Evolutionary conservation across 441 rosid genomes (phyloP).

Genomic region (Adansonia grandidieri): DNA sequence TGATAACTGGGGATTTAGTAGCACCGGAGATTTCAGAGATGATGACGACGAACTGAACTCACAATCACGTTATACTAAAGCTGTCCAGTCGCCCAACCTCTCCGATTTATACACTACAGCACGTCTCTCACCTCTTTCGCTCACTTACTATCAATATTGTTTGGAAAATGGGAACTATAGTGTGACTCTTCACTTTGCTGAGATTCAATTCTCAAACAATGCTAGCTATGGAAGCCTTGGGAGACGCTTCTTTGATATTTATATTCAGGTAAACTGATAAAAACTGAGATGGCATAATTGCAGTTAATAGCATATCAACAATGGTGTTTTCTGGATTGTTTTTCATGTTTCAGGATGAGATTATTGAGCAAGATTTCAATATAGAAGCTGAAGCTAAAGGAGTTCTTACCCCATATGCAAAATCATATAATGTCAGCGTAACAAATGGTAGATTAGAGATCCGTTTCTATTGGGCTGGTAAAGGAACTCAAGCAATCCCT

Average conservation of each 20-base stretch:
- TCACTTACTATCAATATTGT: conserved; percentile 68
- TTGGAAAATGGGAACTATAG: conserved; percentile 55
- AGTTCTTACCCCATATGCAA: conserved; percentile 27
- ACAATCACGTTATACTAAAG: conserved; percentile 14
- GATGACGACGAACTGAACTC: conserved; percentile 31
- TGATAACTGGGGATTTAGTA: conserved; percentile 49
- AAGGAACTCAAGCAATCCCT: conserved; percentile 44
- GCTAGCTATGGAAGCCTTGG: conserved; percentile 54
- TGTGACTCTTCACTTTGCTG: conserved; percentile 59
- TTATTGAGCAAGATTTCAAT: conserved; percentile 35
- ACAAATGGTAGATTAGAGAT: conserved; percentile 33
- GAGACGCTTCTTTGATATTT: conserved; percentile 61
- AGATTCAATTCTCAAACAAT: conserved; percentile 56
- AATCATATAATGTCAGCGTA: conserved; percentile 26
- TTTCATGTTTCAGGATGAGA: conserved; percentile 35
- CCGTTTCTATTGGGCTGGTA: conserved; percentile 44
- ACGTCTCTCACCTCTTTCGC: conserved; percentile 59
- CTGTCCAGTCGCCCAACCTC: conserved; percentile 32
- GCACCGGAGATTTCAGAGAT: conserved; percentile 44
- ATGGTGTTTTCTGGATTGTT: neutral
- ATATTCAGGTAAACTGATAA: conserved; percentile 58
- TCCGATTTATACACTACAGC: conserved; percentile 53
- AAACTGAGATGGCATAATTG: neutral
- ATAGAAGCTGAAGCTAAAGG: conserved; percentile 38
- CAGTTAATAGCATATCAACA: neutral